A percentile compares a stretch with the other conserved stretches of the same genome.
phyloP scores from a whole-genome alignment of 176 grass and related monocot genomes.

The Carex cristatella region DNA sequence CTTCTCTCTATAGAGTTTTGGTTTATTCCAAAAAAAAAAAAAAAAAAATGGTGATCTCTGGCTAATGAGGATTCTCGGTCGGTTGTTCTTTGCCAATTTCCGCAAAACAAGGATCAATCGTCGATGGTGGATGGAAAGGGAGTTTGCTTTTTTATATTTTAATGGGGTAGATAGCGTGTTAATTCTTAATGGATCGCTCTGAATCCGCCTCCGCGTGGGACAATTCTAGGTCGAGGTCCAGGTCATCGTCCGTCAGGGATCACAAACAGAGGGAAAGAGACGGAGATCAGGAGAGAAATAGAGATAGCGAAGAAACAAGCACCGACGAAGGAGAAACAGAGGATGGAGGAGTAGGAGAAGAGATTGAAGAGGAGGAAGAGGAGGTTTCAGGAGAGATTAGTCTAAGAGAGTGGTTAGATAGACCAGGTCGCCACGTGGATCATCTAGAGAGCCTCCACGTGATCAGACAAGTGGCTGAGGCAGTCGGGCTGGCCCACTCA shows the following conservation, averaged over 20 bases:
- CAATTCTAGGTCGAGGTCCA: conserved; percentile 10
- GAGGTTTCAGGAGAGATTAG: conserved; percentile 59
- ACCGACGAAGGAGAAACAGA: conserved; percentile 15
- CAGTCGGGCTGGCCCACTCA: conserved; percentile 68
- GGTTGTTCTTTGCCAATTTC: conserved; percentile 6
- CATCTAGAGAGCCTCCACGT: conserved; percentile 84
- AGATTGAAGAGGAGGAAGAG: conserved; percentile 13
- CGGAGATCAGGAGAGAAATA: not conserved
- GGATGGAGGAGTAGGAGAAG: conserved; percentile 10
- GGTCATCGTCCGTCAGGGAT: not conserved
- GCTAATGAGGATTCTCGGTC: conserved; percentile 6
- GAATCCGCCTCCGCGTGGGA: conserved; percentile 22
- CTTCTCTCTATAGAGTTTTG: not conserved
- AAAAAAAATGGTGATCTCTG: conserved; percentile 19
- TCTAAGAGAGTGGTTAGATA: conserved; percentile 84
- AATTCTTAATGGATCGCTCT: conserved; percentile 23
- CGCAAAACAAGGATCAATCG: not conserved
- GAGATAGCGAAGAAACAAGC: conserved; percentile 10
- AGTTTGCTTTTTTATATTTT: not conserved
- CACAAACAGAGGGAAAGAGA: conserved; percentile 10
- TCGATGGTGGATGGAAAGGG: not conserved
- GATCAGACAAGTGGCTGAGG: conserved; percentile 82
- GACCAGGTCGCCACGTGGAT: conserved; percentile 48
- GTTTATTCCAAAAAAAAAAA: not conserved
- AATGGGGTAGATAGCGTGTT: conserved; percentile 14